Percentiles rank a stretch among this genome's conserved stretches.
phyloP scores from a whole-genome alignment of 2,329 filamentous ascomycete species.

The Dothistroma septosporum region DNA sequence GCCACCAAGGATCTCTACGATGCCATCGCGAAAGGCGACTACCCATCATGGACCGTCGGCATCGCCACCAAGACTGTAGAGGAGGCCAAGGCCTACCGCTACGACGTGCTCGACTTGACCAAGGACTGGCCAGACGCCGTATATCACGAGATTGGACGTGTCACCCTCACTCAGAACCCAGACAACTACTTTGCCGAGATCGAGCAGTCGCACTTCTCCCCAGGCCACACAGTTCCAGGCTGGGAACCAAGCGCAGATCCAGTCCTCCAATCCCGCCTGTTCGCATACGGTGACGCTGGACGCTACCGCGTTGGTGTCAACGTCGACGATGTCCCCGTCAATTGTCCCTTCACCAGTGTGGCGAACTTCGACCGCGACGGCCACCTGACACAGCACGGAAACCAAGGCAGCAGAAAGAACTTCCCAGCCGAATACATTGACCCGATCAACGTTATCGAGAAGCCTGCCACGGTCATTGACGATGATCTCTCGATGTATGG shows the following conservation, averaged over 20 bases:
- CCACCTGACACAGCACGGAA: slow-evolving; percentile 20
- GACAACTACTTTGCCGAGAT: slow-evolving; percentile 52
- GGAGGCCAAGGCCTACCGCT: slow-evolving; percentile 48
- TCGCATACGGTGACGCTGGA: slow-evolving; percentile 47
- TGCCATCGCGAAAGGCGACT: slow-evolving; percentile 41
- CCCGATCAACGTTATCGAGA: slow-evolving; percentile 26
- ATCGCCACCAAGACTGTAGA: slow-evolving; percentile 47
- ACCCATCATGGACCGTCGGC: slow-evolving; percentile 43
- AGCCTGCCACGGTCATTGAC: slow-evolving; percentile 22
- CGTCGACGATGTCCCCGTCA: slow-evolving; percentile 48
- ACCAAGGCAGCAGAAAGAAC: slow-evolving; percentile 26
- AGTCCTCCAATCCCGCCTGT: slow-evolving; percentile 49
- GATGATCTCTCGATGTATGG: slow-evolving; percentile 15
- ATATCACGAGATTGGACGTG: slow-evolving; percentile 47
- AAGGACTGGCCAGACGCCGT: slow-evolving; percentile 50
- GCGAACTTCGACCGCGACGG: slow-evolving; percentile 34
- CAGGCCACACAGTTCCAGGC: slow-evolving; percentile 50
- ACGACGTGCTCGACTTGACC: slow-evolving; percentile 53
- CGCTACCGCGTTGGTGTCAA: slow-evolving; percentile 53
- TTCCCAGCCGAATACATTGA: slow-evolving; percentile 29
- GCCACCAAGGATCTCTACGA: slow-evolving; percentile 47
- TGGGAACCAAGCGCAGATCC: slow-evolving; percentile 49
- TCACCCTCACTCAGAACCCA: slow-evolving; percentile 53
- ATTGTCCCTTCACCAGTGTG: slow-evolving; percentile 42
- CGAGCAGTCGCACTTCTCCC: slow-evolving; percentile 51